A percentile compares a stretch with the other conserved stretches of the same genome.
Conservation (phyloP, 2,329 filamentous ascomycete genomes). For the Xylariomycetidae sp. region DNA sequence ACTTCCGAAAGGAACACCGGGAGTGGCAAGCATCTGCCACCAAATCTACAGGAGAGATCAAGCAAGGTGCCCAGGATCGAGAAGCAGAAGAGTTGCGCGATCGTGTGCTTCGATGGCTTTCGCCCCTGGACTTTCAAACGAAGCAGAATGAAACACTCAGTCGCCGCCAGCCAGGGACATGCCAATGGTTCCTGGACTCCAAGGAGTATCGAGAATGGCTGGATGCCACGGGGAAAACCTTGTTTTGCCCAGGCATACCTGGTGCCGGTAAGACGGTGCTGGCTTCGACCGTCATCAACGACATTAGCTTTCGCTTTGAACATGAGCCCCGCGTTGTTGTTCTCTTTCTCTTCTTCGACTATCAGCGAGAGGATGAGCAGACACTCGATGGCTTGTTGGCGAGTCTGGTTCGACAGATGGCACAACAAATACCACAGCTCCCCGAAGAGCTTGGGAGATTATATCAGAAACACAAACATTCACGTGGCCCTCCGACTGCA, state of each 20-base stretch:
- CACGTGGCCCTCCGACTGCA: conserved; percentile 15
- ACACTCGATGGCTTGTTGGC: conserved; percentile 24
- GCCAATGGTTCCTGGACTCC: conserved; percentile 12
- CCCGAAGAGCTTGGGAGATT: conserved; percentile 24
- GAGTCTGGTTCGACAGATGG: conserved; percentile 33
- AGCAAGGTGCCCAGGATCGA: too few species aligned
- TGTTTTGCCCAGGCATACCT: conserved; percentile 43
- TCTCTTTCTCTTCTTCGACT: conserved; percentile 43
- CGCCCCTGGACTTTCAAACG: too few species aligned
- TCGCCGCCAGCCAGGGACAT: conserved; percentile 32
- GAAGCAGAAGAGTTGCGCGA: too few species aligned
- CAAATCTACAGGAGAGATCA: too few species aligned
- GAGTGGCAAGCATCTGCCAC: too few species aligned
- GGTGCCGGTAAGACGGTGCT: conserved; percentile 44
- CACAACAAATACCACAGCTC: conserved; percentile 17
- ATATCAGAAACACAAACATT: conserved; percentile 9
- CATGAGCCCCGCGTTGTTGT: conserved; percentile 19
- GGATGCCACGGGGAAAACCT: conserved; percentile 16
- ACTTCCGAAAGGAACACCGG: too few species aligned
- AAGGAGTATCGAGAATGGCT: conserved; percentile 9
- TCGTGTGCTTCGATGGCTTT: too few species aligned
- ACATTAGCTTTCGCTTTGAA: conserved; percentile 26
- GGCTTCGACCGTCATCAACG: conserved; percentile 33
- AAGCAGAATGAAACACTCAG: conserved; percentile 35
- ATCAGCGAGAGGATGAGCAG: conserved; percentile 31